Evolutionary conservation across 306 rosid species (phyloP), one percentile per base, ranked within the genome.

Genomic region (Boehmeria nivea): DNA sequence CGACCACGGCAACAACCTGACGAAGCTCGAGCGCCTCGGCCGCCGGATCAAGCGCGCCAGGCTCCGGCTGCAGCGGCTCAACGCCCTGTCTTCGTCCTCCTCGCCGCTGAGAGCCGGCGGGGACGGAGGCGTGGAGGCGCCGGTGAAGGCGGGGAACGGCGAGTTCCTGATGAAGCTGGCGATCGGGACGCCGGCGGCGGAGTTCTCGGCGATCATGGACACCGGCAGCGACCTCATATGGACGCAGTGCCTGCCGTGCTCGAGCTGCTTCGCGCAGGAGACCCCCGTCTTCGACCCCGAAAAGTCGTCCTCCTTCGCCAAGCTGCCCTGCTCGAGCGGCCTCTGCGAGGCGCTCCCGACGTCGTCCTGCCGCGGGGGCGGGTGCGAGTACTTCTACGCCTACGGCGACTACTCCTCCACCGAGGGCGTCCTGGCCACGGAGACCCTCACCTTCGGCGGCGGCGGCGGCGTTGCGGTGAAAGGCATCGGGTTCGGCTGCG

Each of bases 201-300:
- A 70, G 15, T 87, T 74, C 68, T 75, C 88, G 1, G 95, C 88
- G 0, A 82, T 90, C 8, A 45, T 90, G 51, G 98, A 90, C 63
- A 86, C 98, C 0, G 98, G 98, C 6, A 90, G 98, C 16, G 98
- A 90, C 28, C 80, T 90, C 4, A 74, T 87, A 0, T 90, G 98
- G 98, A 90, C 95, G 12, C 95, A 90, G 28, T 90, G 95, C 69
- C 45, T 65, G 60, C 98, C 98, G 6, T 90, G 98, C 37, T 36
- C 67, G 8, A 45, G 75, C 6, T 90, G 98, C 44, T 90, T 76
- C 18, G 44, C 70, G 4, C 98, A 90, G 57, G 68, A 90, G 0
- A 78, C 91, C 2, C 85, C 88, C 0, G 76, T 90, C 44, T 90
- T 90, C 33, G 77, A 90, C 43, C 98, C 98, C 0, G 43, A 46